Conservation (phyloP, 805 yeast genomes). For the Blastobotrys terrestris region DNA sequence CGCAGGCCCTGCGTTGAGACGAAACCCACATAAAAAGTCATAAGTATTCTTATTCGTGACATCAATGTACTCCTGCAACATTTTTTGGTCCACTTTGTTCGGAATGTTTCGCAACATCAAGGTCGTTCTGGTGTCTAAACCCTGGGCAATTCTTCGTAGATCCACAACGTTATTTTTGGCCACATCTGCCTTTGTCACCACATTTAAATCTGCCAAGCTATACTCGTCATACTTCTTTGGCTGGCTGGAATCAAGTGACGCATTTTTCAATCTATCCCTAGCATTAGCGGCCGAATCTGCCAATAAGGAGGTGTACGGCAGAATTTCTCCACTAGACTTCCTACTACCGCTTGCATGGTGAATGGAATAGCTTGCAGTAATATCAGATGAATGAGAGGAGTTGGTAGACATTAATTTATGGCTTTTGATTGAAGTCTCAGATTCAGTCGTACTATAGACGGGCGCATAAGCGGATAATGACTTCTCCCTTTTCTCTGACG, state of each 20-base stretch:
- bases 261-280: constrained; percentile 8
- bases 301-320: background rate
- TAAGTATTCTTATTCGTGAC: constrained; percentile 36
- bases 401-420: background rate
- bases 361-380: background rate
- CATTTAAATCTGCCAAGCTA: constrained; percentile 1
- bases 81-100: constrained; percentile 42
- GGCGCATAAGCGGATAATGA: too few species aligned
- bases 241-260: constrained; percentile 4
- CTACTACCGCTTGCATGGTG: background rate
- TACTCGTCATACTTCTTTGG: background rate
- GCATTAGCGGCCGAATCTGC: background rate
- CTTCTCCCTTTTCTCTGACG: too few species aligned
- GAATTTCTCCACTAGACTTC: background rate
- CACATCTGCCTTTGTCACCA: constrained; percentile 26
- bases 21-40: constrained; percentile 35
- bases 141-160: constrained; percentile 35
- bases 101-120: constrained; percentile 52
- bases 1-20: too few species aligned
- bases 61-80: constrained; percentile 42
- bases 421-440: background rate
- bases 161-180: constrained; percentile 35
- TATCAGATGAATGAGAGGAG: background rate
- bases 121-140: constrained; percentile 42
- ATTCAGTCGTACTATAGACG: background rate